phyloP scores from a whole-genome alignment of 2,329 filamentous ascomycete species.

The Cladosporium sp. region DNA sequence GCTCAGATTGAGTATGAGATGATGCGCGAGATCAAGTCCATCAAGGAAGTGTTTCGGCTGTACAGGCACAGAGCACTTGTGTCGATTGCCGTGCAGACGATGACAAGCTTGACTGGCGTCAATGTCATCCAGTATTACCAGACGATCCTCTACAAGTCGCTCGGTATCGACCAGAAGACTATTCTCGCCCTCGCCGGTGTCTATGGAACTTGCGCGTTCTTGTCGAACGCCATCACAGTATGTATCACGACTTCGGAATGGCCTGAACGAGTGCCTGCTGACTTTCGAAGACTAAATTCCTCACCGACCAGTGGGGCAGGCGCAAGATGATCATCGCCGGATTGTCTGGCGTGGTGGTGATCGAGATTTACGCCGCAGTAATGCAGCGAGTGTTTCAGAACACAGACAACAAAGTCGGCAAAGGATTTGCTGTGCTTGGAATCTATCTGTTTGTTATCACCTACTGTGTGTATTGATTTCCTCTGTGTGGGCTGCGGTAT shows the following conservation, averaged over 20 bases:
- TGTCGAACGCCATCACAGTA: conserved; percentile 44
- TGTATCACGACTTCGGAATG: too few species aligned
- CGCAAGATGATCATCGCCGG: conserved; percentile 54
- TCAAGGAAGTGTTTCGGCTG: conserved; percentile 46
- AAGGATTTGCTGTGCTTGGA: conserved; percentile 54
- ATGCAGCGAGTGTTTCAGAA: conserved; percentile 54
- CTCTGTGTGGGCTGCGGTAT: not conserved
- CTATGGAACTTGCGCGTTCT: conserved; percentile 49
- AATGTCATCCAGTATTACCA: conserved; percentile 47
- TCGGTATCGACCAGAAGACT: conserved; percentile 45
- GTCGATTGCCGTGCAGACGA: conserved; percentile 51
- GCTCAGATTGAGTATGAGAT: conserved; percentile 48
- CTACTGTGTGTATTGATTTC: conserved; percentile 41
- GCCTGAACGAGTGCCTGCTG: too few species aligned
- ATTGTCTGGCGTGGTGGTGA: conserved; percentile 46
- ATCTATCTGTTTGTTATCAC: conserved; percentile 54
- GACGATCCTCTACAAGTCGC: conserved; percentile 49
- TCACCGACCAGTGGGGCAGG: conserved; percentile 54
- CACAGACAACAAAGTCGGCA: conserved; percentile 49
- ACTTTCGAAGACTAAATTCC: conserved; percentile 35
- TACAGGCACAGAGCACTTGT: conserved; percentile 49
- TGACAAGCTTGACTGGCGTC: conserved; percentile 52
- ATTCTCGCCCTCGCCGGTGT: conserved; percentile 51
- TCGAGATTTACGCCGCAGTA: conserved; percentile 54
- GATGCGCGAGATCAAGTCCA: conserved; percentile 49